A percentile compares a stretch with the other conserved stretches of the same genome.
Evolutionary conservation across 306 rosid species (phyloP).

Genomic region (apple (Malus domestica)): DNA sequence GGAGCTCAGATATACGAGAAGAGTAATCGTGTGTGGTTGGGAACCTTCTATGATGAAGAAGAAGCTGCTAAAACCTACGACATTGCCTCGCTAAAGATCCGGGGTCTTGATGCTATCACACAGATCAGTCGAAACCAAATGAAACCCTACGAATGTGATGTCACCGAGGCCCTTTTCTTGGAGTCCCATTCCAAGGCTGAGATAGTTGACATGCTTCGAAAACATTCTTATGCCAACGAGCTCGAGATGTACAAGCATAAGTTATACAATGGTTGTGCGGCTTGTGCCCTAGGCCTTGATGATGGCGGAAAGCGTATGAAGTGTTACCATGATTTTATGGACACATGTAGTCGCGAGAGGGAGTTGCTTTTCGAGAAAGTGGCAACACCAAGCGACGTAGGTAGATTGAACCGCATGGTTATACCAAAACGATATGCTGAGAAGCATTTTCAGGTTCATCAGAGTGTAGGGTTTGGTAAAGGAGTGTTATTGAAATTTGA

Average conservation of each 20-base stretch:
- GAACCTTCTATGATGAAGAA: conserved; percentile 33
- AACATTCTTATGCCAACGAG: conserved; percentile 30
- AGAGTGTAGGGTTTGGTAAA: neutral
- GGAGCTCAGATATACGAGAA: conserved; percentile 45
- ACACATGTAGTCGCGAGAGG: neutral
- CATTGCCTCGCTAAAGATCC: conserved; percentile 28
- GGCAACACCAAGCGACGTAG: conserved; percentile 44
- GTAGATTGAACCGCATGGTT: conserved; percentile 35
- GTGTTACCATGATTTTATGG: neutral
- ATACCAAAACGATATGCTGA: conserved; percentile 39
- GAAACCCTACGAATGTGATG: neutral
- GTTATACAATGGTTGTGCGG: neutral
- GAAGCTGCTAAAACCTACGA: conserved; percentile 35
- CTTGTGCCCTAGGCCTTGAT: neutral
- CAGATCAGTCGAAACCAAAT: conserved; percentile 1
- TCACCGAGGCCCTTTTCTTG: conserved; percentile 9
- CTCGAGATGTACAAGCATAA: conserved; percentile 25
- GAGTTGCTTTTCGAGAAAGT: conserved; percentile 34
- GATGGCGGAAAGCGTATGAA: neutral
- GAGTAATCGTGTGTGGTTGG: conserved; percentile 40
- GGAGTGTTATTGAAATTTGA: conserved; percentile 27
- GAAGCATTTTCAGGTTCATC: conserved; percentile 23
- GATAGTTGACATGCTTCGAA: conserved; percentile 41
- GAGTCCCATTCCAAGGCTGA: conserved; percentile 34
- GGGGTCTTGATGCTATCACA: conserved; percentile 27